phyloP scores from a whole-genome alignment of 2,329 filamentous ascomycete genomes.

The Beauveria sp. region DNA sequence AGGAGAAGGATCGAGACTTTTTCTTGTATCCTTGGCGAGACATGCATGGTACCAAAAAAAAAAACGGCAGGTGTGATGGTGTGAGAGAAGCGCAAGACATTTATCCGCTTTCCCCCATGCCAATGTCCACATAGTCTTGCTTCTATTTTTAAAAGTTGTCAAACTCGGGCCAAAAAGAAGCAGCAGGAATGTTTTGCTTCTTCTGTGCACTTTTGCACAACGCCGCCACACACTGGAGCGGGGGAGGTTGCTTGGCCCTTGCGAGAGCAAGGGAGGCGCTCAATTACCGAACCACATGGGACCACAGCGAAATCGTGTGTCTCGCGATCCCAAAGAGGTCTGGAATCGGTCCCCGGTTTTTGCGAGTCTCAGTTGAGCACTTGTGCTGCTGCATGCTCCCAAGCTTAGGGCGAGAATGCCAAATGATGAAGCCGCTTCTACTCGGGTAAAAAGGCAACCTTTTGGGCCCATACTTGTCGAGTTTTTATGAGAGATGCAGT shows the following conservation, averaged over 20 bases:
- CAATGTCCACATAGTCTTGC: background rate
- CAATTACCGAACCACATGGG: background rate
- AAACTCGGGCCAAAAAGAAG: background rate
- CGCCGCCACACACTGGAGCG: background rate
- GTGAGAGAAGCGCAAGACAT: background rate
- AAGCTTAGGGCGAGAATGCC: no score
- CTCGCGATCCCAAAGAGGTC: background rate
- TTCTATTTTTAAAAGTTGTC: background rate
- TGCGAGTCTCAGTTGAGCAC: background rate
- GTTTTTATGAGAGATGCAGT: no score
- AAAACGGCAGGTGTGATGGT: no score
- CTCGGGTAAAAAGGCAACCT: no score
- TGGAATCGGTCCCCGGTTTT: background rate
- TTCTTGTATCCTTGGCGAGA: background rate
- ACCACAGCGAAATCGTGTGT: background rate
- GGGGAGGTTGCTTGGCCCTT: no score
- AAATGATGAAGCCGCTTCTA: no score
- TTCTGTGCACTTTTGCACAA: background rate
- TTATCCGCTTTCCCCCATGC: background rate
- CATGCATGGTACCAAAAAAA: background rate
- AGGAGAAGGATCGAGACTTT: no score
- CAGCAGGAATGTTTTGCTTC: conserved; percentile 4
- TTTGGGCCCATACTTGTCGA: no score
- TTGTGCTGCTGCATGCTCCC: no score
- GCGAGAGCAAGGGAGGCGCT: no score